A percentile compares a stretch with the other conserved stretches of the same genome.
phyloP scores from a whole-genome alignment of 352 stramenopile genomes.

The Phytopythium aichiense region DNA sequence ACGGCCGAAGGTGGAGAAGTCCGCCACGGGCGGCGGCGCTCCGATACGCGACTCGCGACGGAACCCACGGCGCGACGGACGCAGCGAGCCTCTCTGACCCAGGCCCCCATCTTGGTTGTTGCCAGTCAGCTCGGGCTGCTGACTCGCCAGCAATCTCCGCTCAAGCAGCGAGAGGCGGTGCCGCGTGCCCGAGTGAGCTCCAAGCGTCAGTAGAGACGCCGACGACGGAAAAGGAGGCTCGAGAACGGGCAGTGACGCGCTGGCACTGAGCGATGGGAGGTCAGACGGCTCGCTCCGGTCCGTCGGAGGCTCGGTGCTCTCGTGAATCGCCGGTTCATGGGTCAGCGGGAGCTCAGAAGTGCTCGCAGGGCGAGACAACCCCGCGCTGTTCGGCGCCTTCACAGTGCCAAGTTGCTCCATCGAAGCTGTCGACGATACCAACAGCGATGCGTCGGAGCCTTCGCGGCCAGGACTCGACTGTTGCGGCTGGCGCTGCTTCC shows the following conservation, averaged over 20 bases:
- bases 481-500: neutral
- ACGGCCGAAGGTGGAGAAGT: conserved; percentile 32
- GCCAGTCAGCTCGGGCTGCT: neutral
- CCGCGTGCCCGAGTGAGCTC: neutral
- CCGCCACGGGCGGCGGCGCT: conserved; percentile 15
- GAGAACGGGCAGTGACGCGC: neutral
- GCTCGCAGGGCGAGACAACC: neutral
- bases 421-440: neutral
- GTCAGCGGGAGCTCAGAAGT: neutral
- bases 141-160: conserved; percentile 1
- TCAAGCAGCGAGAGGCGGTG: conserved; percentile 10
- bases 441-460: neutral
- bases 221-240: neutral
- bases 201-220: neutral
- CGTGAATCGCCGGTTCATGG: neutral
- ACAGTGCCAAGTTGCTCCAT: neutral
- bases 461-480: neutral
- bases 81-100: neutral
- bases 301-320: neutral
- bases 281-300: neutral
- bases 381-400: neutral
- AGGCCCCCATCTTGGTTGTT: neutral
- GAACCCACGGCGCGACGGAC: conserved; percentile 9
- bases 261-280: neutral
- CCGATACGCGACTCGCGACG: conserved; percentile 36